Evolutionary conservation across 2,329 filamentous ascomycete genomes (phyloP), one percentile per base, ranked within the genome.

Genomic region (Colletotrichum cereale): DNA sequence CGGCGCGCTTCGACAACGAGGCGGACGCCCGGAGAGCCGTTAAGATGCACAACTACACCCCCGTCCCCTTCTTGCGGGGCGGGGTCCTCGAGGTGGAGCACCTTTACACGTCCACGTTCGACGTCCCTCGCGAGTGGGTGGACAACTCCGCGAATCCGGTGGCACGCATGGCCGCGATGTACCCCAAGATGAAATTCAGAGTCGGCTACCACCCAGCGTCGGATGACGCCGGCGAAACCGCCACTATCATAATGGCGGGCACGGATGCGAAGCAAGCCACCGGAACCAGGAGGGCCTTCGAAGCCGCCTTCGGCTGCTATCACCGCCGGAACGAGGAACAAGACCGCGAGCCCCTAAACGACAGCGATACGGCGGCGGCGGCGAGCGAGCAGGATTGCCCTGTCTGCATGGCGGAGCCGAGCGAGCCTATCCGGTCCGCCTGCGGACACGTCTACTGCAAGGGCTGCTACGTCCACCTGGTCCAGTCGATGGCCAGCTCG

Each of bases 381-480:
- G 5, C 21, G n/a, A n/a, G 31, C 31, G 16, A 38, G 5, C 3
- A 8, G 3, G 10, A 52, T 5, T 63, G 61, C 16, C 31, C 48
- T 1, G 24, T 63, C 26, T 63, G 61, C 21, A n/a, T 11, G 31
- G 24, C 2, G 0, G 10, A 36, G 2, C 47, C 61, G 4, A n/a
- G 26, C 2, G 3, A 31, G 1, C 48, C 61, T 16, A 7, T 63
- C 12, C 16, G 8, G 11, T 52, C 61, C 36, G n/a, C 11, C 29
- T 63, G 61, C 36, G 61, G 48, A 0, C 61, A 63, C 24, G 21
- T 63, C 6, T 63, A 63, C 26, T 63, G 61, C 36, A 10, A 18
- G 7, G 26, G 11, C 3, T 63, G 61, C 47, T 63, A 53, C 14
- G 24, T 16, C 0, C 24, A 16, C 11, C 12, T 52, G 36, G 12